Conservation (phyloP, 306 rosid species). For the Hippophae tibetana region DNA sequence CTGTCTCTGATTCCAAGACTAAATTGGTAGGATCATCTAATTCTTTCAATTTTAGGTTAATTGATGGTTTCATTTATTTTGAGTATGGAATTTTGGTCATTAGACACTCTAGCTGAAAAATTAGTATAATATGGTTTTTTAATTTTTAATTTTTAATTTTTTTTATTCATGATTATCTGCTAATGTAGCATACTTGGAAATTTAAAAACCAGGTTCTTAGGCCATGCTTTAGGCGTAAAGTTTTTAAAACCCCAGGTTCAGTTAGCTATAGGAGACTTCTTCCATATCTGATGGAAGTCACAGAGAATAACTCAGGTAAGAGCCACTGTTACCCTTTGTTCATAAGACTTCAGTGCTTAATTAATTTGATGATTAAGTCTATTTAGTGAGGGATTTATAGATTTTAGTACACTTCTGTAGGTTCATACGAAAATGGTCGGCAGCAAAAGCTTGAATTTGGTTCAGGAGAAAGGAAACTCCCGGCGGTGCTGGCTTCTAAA, state of each 20-base stretch:
- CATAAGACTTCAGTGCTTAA: no score
- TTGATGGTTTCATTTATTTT: not conserved
- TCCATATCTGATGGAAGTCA: constrained; percentile 40
- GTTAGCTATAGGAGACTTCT: constrained; percentile 58
- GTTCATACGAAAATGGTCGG: constrained; percentile 11
- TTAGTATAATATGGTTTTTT: not conserved
- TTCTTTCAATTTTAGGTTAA: not conserved
- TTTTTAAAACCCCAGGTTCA: constrained; percentile 69
- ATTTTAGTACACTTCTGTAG: constrained; percentile 23
- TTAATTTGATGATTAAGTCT: not conserved
- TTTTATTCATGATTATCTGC: not conserved
- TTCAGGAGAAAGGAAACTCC: constrained; percentile 8
- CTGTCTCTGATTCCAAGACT: constrained; percentile 14
- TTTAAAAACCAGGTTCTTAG: constrained; percentile 37
- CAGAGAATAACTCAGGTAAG: constrained; percentile 30
- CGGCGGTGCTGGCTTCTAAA: not conserved
- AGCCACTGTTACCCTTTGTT: not conserved
- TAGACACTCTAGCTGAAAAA: not conserved
- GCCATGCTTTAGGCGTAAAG: constrained; percentile 44
- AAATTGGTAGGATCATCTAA: constrained; percentile 29
- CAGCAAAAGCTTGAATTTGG: constrained; percentile 14
- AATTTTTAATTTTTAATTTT: not conserved
- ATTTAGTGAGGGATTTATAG: constrained; percentile 8
- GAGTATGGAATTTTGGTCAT: not conserved
- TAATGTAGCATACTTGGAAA: constrained; percentile 9